Base-by-base conservation (phyloP, 2,329 filamentous ascomycete species). In the Fusarium odoratissimum region DNA sequence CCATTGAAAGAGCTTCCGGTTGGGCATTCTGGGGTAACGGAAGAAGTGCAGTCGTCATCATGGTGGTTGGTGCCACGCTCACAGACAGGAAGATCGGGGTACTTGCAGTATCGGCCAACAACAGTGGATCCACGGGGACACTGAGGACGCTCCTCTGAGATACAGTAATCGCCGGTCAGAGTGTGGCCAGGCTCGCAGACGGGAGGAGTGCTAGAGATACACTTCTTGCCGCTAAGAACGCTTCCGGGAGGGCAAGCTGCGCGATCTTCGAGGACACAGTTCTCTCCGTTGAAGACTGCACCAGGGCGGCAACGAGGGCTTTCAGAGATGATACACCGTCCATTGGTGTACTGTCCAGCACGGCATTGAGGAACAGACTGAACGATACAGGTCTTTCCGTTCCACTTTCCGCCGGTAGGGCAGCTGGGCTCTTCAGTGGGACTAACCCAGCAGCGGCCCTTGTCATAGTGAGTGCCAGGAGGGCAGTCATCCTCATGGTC, bases 61-160 rank as follows among this genome's bases (percentile, higher is more conserved):
- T 55, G 28, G 11, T 28, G 49, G 38, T 62, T 44, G 31, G 65
- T 67, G 4, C 63, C 63, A 17, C 19, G 37, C 19, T 62, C 48
- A 5, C 65, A 68, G 9, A 37, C 16, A 10, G 65, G 65, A 14
- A 67, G 30, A 21, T 67, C 55, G 4, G 55, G 40, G 7, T 54
- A 67, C 8, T 61, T 68, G 55, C 65, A 68, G 48, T 61, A 67
- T 30, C 38, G 33, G 1, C 65, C 63, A 14, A 67, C 48, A 11
- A 68, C 28, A 1, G 28, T 55, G 8, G 63, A 54, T 21, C 60
- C 60, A 2, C 30, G 25, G 3, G 63, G 55, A 1, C 55, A 67
- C 13, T 40, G 8, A 4, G 63, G 65, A 3, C 42, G 31, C 28
- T 55, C 5, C n/a, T 68, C 42, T 4, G 5, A 17, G 2, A 31